Evolutionary conservation across 345 rosid genomes (phyloP).

Genomic region (Salix purpurea): DNA sequence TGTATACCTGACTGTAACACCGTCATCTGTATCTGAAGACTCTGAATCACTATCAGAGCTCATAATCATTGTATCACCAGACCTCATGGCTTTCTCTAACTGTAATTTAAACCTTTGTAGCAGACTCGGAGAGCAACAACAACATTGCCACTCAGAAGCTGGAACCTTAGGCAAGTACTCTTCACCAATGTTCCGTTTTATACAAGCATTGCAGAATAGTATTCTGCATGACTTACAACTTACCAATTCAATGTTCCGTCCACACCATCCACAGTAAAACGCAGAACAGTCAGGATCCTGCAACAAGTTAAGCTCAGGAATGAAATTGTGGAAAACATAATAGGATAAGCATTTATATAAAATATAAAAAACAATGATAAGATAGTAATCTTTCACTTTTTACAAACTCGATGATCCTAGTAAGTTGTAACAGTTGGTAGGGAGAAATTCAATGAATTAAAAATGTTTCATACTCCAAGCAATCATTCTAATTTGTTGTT

Average conservation of each 20-base stretch:
- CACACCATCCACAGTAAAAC: slow-evolving; percentile 92
- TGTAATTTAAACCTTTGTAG: slow-evolving; percentile 58
- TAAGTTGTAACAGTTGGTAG: not conserved
- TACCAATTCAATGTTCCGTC: slow-evolving; percentile 54
- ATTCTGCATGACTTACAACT: slow-evolving; percentile 75
- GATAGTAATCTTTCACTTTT: not conserved
- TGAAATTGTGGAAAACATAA: not conserved
- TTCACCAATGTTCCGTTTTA: slow-evolving; percentile 75
- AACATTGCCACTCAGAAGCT: slow-evolving; percentile 80
- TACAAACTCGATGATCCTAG: not conserved
- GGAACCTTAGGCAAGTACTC: slow-evolving; percentile 55
- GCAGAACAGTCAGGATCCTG: slow-evolving; percentile 68
- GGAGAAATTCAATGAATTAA: not conserved
- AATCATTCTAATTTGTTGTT: not conserved
- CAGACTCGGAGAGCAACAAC: slow-evolving; percentile 73
- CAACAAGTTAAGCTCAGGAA: slow-evolving; percentile 22
- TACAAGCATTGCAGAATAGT: slow-evolving; percentile 67
- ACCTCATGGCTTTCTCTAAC: slow-evolving; percentile 65
- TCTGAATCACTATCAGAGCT: slow-evolving; percentile 71
- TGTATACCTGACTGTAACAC: slow-evolving; percentile 48
- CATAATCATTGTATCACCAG: slow-evolving; percentile 31
- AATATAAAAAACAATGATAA: not conserved
- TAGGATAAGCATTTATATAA: not conserved
- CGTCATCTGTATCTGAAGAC: slow-evolving; percentile 53
- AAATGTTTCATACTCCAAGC: not conserved